Conservation (phyloP, 495 filamentous ascomycete genomes). For the Alectoria sarmentosa region DNA sequence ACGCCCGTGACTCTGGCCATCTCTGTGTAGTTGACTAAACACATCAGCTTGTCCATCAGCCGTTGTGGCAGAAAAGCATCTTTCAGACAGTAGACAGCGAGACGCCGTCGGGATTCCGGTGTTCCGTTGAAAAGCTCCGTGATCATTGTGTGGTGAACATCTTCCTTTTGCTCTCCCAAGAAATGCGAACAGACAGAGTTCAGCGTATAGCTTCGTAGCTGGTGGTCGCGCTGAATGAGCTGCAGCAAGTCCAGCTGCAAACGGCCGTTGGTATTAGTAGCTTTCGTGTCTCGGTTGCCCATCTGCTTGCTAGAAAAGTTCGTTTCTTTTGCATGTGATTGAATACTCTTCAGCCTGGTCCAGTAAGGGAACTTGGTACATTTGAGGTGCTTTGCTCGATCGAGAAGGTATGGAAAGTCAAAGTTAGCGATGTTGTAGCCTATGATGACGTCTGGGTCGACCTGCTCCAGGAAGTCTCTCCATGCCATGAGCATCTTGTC, state of each 20-base stretch:
- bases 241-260: constrained; percentile 92
- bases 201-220: constrained; percentile 91
- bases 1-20: constrained; percentile 99
- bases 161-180: constrained; percentile 95
- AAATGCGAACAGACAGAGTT: constrained; percentile 98
- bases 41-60: constrained; percentile 95
- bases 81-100: constrained; percentile 96
- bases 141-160: constrained; percentile 99
- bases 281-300: constrained; percentile 89
- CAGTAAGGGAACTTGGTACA: constrained; percentile 70
- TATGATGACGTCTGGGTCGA: constrained; percentile 96
- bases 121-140: constrained; percentile 96
- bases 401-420: constrained; percentile 94
- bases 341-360: constrained; percentile 62
- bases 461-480: constrained; percentile 82
- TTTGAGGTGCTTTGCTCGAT: constrained; percentile 80
- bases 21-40: constrained; percentile 95
- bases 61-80: constrained; percentile 94
- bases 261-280: constrained; percentile 89
- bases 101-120: constrained; percentile 76
- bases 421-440: constrained; percentile 99
- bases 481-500: constrained; percentile 80
- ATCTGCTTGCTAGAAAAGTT: constrained; percentile 98
- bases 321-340: constrained; percentile 61
- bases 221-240: constrained; percentile 86